Percentiles rank a stretch among this genome's conserved stretches.
Evolutionary conservation across 2,329 filamentous ascomycete species (phyloP).

Genomic region (Apiospora kogelbergensis): DNA sequence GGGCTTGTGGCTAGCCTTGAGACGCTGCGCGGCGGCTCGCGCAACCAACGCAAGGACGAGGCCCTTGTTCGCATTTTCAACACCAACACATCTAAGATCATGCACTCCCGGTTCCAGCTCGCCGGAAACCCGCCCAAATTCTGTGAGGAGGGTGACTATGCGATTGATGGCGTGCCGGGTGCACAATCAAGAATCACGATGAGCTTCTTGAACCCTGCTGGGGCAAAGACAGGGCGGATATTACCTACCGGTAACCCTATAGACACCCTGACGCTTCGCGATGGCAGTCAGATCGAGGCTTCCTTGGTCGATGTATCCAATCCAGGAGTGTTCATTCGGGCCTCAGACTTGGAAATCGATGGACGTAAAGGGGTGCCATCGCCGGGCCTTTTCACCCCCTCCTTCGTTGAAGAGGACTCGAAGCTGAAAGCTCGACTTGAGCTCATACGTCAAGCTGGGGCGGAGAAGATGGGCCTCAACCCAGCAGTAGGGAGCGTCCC

Average conservation of each 20-base stretch:
- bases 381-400: constrained; percentile 26
- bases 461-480: constrained; percentile 40
- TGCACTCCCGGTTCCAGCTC: constrained; percentile 38
- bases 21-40: neutral
- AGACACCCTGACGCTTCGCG: constrained; percentile 31
- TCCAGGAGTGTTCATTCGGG: constrained; percentile 40
- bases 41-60: constrained; percentile 16
- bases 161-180: constrained; percentile 42
- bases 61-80: constrained; percentile 30
- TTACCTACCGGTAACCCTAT: constrained; percentile 39
- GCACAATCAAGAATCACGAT: constrained; percentile 35
- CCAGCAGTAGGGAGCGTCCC: constrained; percentile 38
- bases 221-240: constrained; percentile 39
- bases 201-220: constrained; percentile 38
- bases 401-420: constrained; percentile 31
- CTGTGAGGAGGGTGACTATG: constrained; percentile 32
- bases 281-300: constrained; percentile 30
- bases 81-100: constrained; percentile 33
- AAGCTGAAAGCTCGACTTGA: constrained; percentile 34
- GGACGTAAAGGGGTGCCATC: neutral
- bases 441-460: constrained; percentile 36
- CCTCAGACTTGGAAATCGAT: constrained; percentile 25
- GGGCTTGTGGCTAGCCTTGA: constrained; percentile 37
- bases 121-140: constrained; percentile 24
- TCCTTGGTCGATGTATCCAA: constrained; percentile 43